Evolutionary conservation across 306 rosid genomes (phyloP).

Genomic region (Citrullus mucosospermus): DNA sequence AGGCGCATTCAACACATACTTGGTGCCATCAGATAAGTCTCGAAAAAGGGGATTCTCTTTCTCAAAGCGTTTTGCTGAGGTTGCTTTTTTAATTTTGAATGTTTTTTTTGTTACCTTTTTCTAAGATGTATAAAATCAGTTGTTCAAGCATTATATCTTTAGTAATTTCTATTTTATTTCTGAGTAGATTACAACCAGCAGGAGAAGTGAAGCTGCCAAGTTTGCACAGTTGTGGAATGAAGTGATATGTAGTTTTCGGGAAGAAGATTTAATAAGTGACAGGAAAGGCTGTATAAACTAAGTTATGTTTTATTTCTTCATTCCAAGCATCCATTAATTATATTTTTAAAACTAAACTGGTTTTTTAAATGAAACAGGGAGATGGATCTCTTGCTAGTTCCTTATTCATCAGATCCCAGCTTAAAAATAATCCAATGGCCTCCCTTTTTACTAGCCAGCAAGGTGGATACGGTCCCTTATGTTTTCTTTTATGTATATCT

Average conservation of each 20-base stretch:
- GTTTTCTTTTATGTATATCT: slow-evolving; percentile 1
- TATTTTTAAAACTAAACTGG: slow-evolving; percentile 17
- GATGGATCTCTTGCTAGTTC: slow-evolving; percentile 87
- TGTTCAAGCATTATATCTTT: background rate
- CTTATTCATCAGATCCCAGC: slow-evolving; percentile 85
- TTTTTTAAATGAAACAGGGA: slow-evolving; percentile 56
- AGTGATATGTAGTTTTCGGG: slow-evolving; percentile 92
- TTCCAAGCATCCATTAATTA: slow-evolving; percentile 10
- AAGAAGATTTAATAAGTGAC: slow-evolving; percentile 85
- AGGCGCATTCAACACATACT: slow-evolving; percentile 82
- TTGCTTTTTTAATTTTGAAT: slow-evolving; percentile 19
- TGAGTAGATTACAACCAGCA: slow-evolving; percentile 61
- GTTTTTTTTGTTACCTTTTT: background rate
- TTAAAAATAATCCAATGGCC: slow-evolving; percentile 95
- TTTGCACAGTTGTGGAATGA: slow-evolving; percentile 97
- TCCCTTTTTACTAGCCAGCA: slow-evolving; percentile 95
- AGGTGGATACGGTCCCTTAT: slow-evolving; percentile 33
- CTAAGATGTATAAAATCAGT: background rate
- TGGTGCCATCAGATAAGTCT: slow-evolving; percentile 86
- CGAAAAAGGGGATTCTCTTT: slow-evolving; percentile 58
- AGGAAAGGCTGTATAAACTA: slow-evolving; percentile 44
- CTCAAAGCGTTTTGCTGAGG: slow-evolving; percentile 82
- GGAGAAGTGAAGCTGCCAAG: slow-evolving; percentile 96
- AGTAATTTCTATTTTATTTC: slow-evolving; percentile 13
- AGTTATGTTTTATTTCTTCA: slow-evolving; percentile 17